Evolutionary conservation across 2,329 filamentous ascomycete species (phyloP), one percentile per base, ranked within the genome.

Genomic region (Xylaria sp.): DNA sequence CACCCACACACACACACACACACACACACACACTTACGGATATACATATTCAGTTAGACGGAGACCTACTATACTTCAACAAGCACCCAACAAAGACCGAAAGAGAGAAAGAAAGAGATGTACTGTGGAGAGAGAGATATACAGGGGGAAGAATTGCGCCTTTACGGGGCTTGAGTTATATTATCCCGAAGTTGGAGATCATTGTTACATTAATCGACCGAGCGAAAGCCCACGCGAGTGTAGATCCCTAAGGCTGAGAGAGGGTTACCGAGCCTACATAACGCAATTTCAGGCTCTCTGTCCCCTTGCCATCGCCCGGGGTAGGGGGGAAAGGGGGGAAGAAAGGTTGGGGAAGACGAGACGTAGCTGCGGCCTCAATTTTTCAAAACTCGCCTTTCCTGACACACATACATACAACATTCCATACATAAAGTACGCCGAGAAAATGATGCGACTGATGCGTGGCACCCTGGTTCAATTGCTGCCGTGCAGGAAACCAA

Each of bases 131-230:
- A 37, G 34, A 10, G 34, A 37, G 34, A 37, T 1, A 37, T 4
- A 25, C 23, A 23, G 31, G 13, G 18, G 37, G 10, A 6, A 31
- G 12, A 55, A 37, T 55, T 65, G 54, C 62, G 20, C 23, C 51
- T 50, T 51, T 34, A 61, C 66, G 62, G 66, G 66, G 61, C 66
- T 68, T 68, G 18, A 50, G 39, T 65, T 65, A 51, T 61, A 66
- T 58, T 62, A 37, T 66, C 56, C 63, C 66, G 62, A 52, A 63
- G 52, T 65, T 66, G 63, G 63, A 66, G 57, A 63, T 69, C 44
- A 69, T 69, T 66, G 63, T 63, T 69, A 34, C 67, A 63, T 66
- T 50, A 63, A 51, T 63, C 57, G 57, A 51, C 63, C 57, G 63
- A 66, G 63, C 15, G 34, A 18, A 37, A 57, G 61, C 39, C 20